Conservation (phyloP, 192 early-diverging fungal species). For the Phycomyces nitens region DNA sequence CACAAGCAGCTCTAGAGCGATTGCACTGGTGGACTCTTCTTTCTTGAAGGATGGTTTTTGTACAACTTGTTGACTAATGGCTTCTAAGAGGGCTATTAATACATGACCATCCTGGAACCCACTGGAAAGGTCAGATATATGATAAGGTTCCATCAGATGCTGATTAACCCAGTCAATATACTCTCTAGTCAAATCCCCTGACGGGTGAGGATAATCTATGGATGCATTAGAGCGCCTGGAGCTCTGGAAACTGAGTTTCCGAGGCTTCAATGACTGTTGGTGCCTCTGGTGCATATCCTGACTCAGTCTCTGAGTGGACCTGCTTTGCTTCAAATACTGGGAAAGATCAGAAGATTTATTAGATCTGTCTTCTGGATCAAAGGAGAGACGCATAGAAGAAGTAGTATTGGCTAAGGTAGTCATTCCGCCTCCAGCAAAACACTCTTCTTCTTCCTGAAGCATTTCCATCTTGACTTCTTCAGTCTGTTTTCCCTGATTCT, state of each 20-base stretch:
- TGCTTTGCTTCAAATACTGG: no score
- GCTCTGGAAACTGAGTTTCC: neutral
- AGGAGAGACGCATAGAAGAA: no score
- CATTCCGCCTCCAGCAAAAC: no score
- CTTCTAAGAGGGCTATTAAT: constrained; percentile 43
- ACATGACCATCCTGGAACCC: constrained; percentile 46
- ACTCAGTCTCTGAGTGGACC: no score
- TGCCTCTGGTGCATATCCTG: no score
- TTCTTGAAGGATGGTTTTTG: constrained; percentile 40
- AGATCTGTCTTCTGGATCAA: no score
- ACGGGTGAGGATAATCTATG: no score
- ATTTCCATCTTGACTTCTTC: constrained; percentile 14
- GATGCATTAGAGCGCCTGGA: neutral
- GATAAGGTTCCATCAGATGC: constrained; percentile 25
- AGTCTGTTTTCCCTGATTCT: no score
- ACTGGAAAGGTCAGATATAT: constrained; percentile 41
- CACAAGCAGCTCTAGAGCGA: constrained; percentile 49
- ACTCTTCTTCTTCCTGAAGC: constrained; percentile 31
- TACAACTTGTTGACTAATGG: constrained; percentile 44
- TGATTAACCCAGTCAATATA: constrained; percentile 51
- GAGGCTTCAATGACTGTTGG: no score
- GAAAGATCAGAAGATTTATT: no score
- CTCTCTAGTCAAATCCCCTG: no score
- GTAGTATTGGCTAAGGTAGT: constrained; percentile 14
- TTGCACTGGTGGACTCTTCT: constrained; percentile 39